Conservation (phyloP, 371 early-diverging fungal genomes). For the Rhizopus stolonifer region DNA sequence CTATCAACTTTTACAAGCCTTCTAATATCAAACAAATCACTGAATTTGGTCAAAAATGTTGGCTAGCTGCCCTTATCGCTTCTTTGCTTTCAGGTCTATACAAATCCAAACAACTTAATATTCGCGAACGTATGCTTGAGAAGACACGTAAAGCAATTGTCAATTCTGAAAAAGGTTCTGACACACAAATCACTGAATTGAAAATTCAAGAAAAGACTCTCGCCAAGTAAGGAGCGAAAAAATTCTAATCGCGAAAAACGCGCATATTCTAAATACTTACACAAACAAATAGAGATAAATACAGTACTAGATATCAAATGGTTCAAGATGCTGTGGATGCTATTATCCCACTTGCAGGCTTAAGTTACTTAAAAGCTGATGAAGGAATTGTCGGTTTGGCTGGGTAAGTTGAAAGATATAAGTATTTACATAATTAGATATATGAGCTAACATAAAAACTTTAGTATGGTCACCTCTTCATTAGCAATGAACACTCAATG, state of each 20-base stretch:
- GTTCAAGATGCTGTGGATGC: conserved; percentile 65
- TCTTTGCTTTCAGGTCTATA: conserved; percentile 63
- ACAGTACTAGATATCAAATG: conserved; percentile 49
- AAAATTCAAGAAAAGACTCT: conserved; percentile 30
- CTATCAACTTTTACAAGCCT: conserved; percentile 41
- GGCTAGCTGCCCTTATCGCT: conserved; percentile 65
- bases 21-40: conserved; percentile 54
- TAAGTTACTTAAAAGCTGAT: conserved; percentile 57
- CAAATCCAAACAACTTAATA: conserved; percentile 55
- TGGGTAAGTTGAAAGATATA: conserved; percentile 46
- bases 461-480: conserved; percentile 49
- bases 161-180: conserved; percentile 20
- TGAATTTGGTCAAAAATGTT: conserved; percentile 57
- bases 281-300: conserved; percentile 48
- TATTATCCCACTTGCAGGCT: conserved; percentile 58
- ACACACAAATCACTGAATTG: conserved; percentile 21
- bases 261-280: neutral
- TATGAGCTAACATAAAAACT: neutral
- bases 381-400: conserved; percentile 70
- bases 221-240: conserved; percentile 40
- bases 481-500: conserved; percentile 52
- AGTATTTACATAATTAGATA: neutral
- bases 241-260: no score
- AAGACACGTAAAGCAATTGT: conserved; percentile 34
- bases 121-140: conserved; percentile 37